These are phyloP conservation scores for Thalia dealbata DNA, from an alignment of 176 grass and related monocot genomes.

Conservation along the genomic window DNA sequence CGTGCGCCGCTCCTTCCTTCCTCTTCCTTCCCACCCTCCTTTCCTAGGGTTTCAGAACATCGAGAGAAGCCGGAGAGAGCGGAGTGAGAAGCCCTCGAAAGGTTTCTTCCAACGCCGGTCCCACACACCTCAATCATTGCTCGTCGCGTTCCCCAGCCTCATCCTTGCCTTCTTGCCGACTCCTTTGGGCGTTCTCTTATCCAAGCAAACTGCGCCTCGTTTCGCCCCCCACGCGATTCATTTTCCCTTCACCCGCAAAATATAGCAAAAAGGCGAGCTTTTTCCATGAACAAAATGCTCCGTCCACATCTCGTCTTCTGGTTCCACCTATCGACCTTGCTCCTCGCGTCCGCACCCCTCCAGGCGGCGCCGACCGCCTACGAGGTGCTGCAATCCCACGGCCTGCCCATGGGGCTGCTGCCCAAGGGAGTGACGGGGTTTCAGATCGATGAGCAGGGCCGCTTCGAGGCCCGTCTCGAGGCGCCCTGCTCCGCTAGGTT, in stretches of 20 bases:
- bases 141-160: no score
- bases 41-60: no score
- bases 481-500: constrained; percentile 4
- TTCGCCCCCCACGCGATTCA: not conserved
- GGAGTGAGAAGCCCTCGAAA: no score
- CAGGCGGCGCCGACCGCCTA: not conserved
- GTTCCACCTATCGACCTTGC: not conserved
- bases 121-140: no score
- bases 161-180: no score
- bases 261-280: not conserved
- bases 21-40: no score
- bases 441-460: not conserved
- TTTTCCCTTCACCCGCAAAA: not conserved
- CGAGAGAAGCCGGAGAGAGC: no score
- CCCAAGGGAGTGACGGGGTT: not conserved
- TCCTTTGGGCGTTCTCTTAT: not conserved
- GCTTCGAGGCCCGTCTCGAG: constrained; percentile 10
- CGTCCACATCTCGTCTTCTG: not conserved
- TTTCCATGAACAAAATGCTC: not conserved
- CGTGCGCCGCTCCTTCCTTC: no score
- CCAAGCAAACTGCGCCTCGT: not conserved
- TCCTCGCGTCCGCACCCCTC: not conserved
- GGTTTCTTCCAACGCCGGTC: no score
- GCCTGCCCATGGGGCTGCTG: constrained; percentile 9
- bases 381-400: constrained; percentile 5